Percentiles rank a stretch among this genome's conserved stretches.
Conservation (phyloP, 441 rosid genomes). For the Cnidoscolus chayamansa region DNA sequence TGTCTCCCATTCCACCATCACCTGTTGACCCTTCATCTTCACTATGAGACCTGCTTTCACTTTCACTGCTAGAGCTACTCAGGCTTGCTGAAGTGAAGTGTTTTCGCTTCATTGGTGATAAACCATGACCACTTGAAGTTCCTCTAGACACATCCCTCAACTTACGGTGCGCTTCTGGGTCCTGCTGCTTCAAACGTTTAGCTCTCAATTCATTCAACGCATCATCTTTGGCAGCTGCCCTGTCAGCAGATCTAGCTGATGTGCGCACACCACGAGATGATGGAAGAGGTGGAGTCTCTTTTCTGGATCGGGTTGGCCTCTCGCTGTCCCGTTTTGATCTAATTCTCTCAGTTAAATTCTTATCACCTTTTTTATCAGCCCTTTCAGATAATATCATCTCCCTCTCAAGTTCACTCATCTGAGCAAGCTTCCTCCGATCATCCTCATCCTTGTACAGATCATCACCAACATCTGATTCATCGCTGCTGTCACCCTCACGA, state of each 20-base stretch:
- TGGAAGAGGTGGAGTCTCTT: slow-evolving; percentile 60
- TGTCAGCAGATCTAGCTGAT: slow-evolving; percentile 90
- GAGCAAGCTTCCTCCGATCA: slow-evolving; percentile 68
- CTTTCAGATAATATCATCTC: slow-evolving; percentile 86
- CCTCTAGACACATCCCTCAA: slow-evolving; percentile 75
- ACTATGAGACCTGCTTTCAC: slow-evolving; percentile 76
- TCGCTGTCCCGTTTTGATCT: slow-evolving; percentile 73
- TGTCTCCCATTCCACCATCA: slow-evolving; percentile 81
- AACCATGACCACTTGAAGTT: slow-evolving; percentile 50
- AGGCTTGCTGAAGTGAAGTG: slow-evolving; percentile 53
- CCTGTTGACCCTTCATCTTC: slow-evolving; percentile 83
- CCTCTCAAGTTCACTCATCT: slow-evolving; percentile 83
- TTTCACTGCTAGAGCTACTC: slow-evolving; percentile 74
- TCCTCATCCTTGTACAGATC: slow-evolving; percentile 89
- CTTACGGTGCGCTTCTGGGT: slow-evolving; percentile 74
- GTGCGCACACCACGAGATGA: slow-evolving; percentile 70
- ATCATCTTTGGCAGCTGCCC: slow-evolving; percentile 88
- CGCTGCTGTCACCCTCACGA: slow-evolving; percentile 68
- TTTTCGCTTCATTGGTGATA: slow-evolving; percentile 65
- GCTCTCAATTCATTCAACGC: slow-evolving; percentile 87
- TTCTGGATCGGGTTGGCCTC: slow-evolving; percentile 53
- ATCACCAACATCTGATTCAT: slow-evolving; percentile 83
- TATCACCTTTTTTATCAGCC: slow-evolving; percentile 92
- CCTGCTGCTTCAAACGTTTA: slow-evolving; percentile 86
- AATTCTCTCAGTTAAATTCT: slow-evolving; percentile 73